phyloP scores from a whole-genome alignment of 345 rosid genomes.

The Brassica juncea region DNA sequence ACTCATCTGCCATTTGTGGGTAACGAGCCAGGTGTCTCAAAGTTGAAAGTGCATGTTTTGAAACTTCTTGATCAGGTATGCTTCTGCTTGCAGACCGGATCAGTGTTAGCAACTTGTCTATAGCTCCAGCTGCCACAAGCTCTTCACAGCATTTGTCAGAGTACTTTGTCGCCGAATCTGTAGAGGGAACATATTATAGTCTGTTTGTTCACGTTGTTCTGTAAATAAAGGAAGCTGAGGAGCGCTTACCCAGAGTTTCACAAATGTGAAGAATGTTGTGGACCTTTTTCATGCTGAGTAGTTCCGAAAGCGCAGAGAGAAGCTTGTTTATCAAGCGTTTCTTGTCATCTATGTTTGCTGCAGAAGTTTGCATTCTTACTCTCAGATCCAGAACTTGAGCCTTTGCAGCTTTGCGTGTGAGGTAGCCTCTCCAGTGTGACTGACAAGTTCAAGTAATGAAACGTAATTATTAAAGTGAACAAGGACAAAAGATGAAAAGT shows the following conservation, averaged over 20 bases:
- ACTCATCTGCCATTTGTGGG: constrained; percentile 61
- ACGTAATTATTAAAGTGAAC: constrained; percentile 1
- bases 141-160: constrained; percentile 86
- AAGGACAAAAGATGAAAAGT: neutral
- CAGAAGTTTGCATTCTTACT: constrained; percentile 64
- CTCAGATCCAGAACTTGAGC: constrained; percentile 63
- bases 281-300: constrained; percentile 71
- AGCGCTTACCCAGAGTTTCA: constrained; percentile 67
- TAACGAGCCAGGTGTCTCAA: constrained; percentile 71
- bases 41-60: constrained; percentile 78
- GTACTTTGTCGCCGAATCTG: constrained; percentile 74
- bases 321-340: constrained; percentile 82
- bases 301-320: constrained; percentile 69
- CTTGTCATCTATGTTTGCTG: constrained; percentile 76
- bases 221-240: constrained; percentile 11
- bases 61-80: constrained; percentile 86
- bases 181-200: constrained; percentile 19
- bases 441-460: constrained; percentile 31
- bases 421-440: constrained; percentile 86
- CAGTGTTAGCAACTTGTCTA: constrained; percentile 57
- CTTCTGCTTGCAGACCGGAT: constrained; percentile 78
- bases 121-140: constrained; percentile 87
- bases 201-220: constrained; percentile 4
- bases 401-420: constrained; percentile 67
- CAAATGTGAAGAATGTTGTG: constrained; percentile 80